Conservation (phyloP, 139 green algal genomes). For the Ettlia oleoabundans region DNA sequence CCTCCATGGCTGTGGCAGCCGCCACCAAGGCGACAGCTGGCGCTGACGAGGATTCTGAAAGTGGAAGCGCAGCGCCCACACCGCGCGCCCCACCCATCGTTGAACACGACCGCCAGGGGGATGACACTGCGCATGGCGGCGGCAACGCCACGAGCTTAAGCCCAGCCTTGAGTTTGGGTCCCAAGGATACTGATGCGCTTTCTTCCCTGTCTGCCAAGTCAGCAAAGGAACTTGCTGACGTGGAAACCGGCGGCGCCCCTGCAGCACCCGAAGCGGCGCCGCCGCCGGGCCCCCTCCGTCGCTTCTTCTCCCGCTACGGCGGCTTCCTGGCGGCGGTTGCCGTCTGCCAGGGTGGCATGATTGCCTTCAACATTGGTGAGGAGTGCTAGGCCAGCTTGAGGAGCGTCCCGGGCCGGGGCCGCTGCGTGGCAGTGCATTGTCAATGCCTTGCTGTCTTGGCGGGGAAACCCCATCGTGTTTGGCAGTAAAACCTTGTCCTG, state of each 20-base stretch:
- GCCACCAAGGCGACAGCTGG: not conserved
- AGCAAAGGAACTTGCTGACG: not conserved
- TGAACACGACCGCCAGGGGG: not conserved
- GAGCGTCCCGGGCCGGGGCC: too few relatives aligned
- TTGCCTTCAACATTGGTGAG: slow-evolving; percentile 59
- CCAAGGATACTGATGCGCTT: too few relatives aligned
- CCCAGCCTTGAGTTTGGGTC: too few relatives aligned
- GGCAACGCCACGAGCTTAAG: too few relatives aligned
- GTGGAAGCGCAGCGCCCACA: not conserved
- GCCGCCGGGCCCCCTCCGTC: not conserved
- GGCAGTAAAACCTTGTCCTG: not conserved
- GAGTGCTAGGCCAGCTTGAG: not conserved
- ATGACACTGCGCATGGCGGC: too few relatives aligned
- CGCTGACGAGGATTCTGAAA: not conserved
- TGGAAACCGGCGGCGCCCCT: not conserved
- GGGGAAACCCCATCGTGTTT: not conserved
- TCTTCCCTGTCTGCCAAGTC: too few relatives aligned
- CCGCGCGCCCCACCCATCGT: too few relatives aligned
- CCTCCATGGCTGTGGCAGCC: not conserved
- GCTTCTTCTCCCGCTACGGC: not conserved
- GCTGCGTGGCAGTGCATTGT: not conserved
- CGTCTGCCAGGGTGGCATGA: slow-evolving; percentile 55
- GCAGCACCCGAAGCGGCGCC: not conserved
- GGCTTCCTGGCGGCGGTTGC: slow-evolving; percentile 37
- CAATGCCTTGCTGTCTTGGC: not conserved